Base-by-base conservation (phyloP, 2,329 filamentous ascomycete genomes). In the Byssochlamys sp. region DNA sequence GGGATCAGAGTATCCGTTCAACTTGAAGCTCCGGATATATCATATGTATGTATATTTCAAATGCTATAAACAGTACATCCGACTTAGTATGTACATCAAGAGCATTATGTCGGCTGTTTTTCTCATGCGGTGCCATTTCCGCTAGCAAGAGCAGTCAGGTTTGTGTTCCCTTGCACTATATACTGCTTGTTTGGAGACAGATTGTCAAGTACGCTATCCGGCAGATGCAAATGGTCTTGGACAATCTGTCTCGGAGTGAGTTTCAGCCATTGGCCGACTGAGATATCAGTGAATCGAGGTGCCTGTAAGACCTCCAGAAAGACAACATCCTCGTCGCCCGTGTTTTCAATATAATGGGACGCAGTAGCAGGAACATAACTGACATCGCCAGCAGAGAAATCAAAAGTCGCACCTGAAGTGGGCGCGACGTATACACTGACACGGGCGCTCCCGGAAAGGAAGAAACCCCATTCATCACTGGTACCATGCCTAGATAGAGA, bases 341-440 rank as follows among this genome's bases (percentile, higher is more conserved):
- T 83, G 64, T 85, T 86, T 70, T 86, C 82, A 19, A 86, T 72
- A 61, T 84, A 86, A 65, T 86, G 84, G 0, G 80, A 77, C 45
- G 77, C 75, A 0, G 77, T 74, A 9, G 78, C 75, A 1, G 81
- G 81, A 10, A 85, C 79, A 59, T 84, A 84, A 0, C 81, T 82
- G 0, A 84, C 81, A 59, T 84, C 81, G 14, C 82, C 82, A 24
- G 81, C 80, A 5, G 77, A 77, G 69, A 82, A 84, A 69, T 84
- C 82, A 58, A 84, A 85, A 0, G 81, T 84, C 52, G 77, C 75
- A 1, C 78, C 76, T 1, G 76, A 69, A 3, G 71, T 67, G 0
- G 81, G 80, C 0, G 81, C 82, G 25, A 72, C 63, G 70, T 80
- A 85, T 27, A 84, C 75, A 0, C 81, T 84, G 39, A 84, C 75